Evolutionary conservation across 441 rosid species (phyloP).

Genomic region (Euphorbia corollata): DNA sequence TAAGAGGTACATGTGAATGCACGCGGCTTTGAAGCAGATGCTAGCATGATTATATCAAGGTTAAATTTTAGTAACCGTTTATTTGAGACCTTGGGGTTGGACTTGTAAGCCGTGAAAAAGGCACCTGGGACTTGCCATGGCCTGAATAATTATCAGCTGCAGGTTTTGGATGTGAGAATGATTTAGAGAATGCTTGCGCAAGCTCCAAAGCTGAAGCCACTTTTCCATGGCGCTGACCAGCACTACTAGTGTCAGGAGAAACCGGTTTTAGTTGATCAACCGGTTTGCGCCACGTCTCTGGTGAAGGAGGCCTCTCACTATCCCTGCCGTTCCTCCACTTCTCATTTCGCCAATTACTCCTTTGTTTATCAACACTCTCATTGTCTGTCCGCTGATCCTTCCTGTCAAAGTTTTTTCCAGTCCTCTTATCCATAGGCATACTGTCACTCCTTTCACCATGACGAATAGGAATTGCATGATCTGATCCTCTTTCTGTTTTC

Average conservation of each 20-base stretch:
- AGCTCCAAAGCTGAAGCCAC: conserved; percentile 76
- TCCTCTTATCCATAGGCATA: conserved; percentile 39
- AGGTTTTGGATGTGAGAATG: conserved; percentile 51
- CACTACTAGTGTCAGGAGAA: conserved; percentile 31
- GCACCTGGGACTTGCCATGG: conserved; percentile 42
- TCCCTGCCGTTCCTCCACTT: conserved; percentile 43
- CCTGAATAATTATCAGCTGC: conserved; percentile 25
- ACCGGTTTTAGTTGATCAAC: conserved; percentile 42
- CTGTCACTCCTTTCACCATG: conserved; percentile 36
- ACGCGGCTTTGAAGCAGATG: neutral
- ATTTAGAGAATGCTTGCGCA: conserved; percentile 62
- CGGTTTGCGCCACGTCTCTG: conserved; percentile 74
- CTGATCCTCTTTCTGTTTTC: conserved; percentile 43
- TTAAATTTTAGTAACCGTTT: conserved; percentile 51
- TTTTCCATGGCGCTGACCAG: conserved; percentile 48
- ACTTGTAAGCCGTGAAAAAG: conserved; percentile 61
- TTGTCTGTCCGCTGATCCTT: conserved; percentile 39
- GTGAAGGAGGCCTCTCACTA: conserved; percentile 59
- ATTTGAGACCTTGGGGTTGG: conserved; percentile 46
- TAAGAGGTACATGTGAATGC: neutral
- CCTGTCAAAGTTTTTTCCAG: conserved; percentile 42
- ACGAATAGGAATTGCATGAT: conserved; percentile 26
- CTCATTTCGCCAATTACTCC: conserved; percentile 57
- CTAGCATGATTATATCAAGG: conserved; percentile 2
- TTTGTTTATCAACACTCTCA: conserved; percentile 46